A percentile compares a stretch with the other conserved stretches of the same genome.
phyloP scores from a whole-genome alignment of 176 grass and related monocot genomes.

The Rhynchospora pubera region DNA sequence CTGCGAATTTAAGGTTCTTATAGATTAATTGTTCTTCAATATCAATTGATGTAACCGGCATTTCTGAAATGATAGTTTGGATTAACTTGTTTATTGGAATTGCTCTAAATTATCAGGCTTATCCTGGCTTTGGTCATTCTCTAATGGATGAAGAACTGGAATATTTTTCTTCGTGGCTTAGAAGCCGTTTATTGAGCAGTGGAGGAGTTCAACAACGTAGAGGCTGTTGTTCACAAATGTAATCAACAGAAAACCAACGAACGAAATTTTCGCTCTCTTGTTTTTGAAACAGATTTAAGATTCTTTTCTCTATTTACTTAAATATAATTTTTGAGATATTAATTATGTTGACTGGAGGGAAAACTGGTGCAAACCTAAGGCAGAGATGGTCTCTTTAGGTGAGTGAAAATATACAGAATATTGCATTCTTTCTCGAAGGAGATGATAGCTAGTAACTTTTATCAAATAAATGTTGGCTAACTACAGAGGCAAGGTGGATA shows the following conservation, averaged over 20 bases:
- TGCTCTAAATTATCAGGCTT: conserved; percentile 19
- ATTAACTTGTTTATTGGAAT: background rate
- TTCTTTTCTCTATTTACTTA: background rate
- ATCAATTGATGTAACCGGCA: background rate
- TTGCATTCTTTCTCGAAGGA: background rate
- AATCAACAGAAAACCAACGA: background rate
- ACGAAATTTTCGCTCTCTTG: conserved; percentile 7
- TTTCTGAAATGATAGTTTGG: background rate
- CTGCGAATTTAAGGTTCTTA: conserved; percentile 24
- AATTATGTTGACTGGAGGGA: background rate
- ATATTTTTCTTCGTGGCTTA: conserved; percentile 32
- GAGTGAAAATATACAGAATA: background rate
- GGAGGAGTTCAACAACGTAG: conserved; percentile 19
- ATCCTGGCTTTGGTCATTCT: conserved; percentile 27
- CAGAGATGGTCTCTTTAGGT: background rate
- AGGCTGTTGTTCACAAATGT: conserved; percentile 25
- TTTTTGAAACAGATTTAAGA: background rate
- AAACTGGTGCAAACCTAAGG: background rate
- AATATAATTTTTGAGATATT: background rate
- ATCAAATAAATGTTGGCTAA: background rate
- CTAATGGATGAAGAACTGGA: conserved; percentile 30
- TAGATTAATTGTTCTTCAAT: conserved; percentile 6
- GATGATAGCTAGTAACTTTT: background rate
- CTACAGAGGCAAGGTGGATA: background rate
- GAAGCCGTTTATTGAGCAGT: conserved; percentile 14